These are phyloP conservation scores for Primulina tabacum DNA, from an alignment of 257 asterid genomes.

Conservation along the genomic window DNA sequence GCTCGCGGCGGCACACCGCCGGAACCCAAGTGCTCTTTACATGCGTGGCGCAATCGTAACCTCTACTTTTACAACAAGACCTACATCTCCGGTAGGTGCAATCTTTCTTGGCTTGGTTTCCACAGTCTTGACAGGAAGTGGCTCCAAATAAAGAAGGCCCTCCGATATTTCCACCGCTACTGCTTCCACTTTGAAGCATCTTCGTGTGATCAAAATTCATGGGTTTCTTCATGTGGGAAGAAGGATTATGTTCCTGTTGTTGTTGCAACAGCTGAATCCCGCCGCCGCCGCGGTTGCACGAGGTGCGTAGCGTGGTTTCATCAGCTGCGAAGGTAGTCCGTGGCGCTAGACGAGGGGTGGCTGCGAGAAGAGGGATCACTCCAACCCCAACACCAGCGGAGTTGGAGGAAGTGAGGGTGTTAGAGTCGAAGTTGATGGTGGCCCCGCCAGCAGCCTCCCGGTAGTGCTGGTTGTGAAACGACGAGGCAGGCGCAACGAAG, in stretches of 20 bases:
- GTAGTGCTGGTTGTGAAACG: slow-evolving; percentile 26
- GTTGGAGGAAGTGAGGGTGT: slow-evolving; percentile 27
- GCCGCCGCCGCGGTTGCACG: slow-evolving; percentile 24
- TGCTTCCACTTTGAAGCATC: slow-evolving; percentile 7
- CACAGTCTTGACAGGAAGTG: slow-evolving; percentile 58
- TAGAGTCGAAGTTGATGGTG: slow-evolving; percentile 50
- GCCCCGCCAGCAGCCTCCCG: slow-evolving; percentile 8
- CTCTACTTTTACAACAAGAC: slow-evolving; percentile 63
- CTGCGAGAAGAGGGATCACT: slow-evolving; percentile 52
- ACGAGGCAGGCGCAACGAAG: slow-evolving; percentile 62
- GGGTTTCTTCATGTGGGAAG: slow-evolving; percentile 33
- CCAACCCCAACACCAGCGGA: slow-evolving; percentile 36
- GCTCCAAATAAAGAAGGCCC: slow-evolving; percentile 26
- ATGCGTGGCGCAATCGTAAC: slow-evolving; percentile 55
- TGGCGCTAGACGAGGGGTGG: slow-evolving; percentile 39
- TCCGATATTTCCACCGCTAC: slow-evolving; percentile 19
- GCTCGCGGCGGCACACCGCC: slow-evolving; percentile 69
- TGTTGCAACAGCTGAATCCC: slow-evolving; percentile 50
- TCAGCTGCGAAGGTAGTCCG: slow-evolving; percentile 17
- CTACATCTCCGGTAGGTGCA: slow-evolving; percentile 55
- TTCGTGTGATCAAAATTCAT: slow-evolving; percentile 22
- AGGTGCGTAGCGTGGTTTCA: slow-evolving; percentile 11
- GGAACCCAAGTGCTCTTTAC: slow-evolving; percentile 74
- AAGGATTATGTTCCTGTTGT: slow-evolving; percentile 28
- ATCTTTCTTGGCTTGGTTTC: slow-evolving; percentile 70